phyloP scores from a whole-genome alignment of 805 yeast genomes.

The Metschnikowia bowlesiae region DNA sequence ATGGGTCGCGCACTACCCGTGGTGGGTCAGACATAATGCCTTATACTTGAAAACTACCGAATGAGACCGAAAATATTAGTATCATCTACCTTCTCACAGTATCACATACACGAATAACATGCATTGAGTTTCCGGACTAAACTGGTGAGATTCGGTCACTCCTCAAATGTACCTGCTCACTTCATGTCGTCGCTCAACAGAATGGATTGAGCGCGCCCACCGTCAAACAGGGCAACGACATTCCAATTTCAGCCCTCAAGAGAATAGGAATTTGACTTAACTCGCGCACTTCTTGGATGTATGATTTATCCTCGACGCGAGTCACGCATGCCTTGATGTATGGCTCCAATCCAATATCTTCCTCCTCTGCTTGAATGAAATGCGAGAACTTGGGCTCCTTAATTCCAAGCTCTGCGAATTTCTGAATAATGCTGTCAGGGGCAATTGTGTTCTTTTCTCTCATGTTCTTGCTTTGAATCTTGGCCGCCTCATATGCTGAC shows the following conservation, averaged over 20 bases:
- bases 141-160: not conserved
- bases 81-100: not conserved
- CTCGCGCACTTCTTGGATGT: conserved; percentile 78
- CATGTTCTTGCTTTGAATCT: conserved; percentile 41
- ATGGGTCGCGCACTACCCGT: no score
- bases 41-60: not conserved
- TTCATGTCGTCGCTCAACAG: conserved; percentile 16
- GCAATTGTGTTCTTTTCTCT: conserved; percentile 24
- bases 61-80: not conserved
- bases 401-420: conserved; percentile 48
- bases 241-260: conserved; percentile 86
- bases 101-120: not conserved
- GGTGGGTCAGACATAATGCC: no score
- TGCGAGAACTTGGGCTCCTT: conserved; percentile 41
- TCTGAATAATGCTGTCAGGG: conserved; percentile 43
- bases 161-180: not conserved
- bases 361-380: conserved; percentile 13
- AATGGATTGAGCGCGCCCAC: conserved; percentile 91
- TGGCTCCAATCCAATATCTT: conserved; percentile 41
- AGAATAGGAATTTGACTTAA: conserved; percentile 77
- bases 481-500: conserved; percentile 68
- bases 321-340: conserved; percentile 56
- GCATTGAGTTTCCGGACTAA: not conserved
- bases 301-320: conserved; percentile 54
- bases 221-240: conserved; percentile 92